A percentile compares a stretch with the other conserved stretches of the same genome.
These are phyloP conservation scores for Acanthamoeba lenticulata DNA, from an alignment of 208 protist species.

Conservation along the genomic window DNA sequence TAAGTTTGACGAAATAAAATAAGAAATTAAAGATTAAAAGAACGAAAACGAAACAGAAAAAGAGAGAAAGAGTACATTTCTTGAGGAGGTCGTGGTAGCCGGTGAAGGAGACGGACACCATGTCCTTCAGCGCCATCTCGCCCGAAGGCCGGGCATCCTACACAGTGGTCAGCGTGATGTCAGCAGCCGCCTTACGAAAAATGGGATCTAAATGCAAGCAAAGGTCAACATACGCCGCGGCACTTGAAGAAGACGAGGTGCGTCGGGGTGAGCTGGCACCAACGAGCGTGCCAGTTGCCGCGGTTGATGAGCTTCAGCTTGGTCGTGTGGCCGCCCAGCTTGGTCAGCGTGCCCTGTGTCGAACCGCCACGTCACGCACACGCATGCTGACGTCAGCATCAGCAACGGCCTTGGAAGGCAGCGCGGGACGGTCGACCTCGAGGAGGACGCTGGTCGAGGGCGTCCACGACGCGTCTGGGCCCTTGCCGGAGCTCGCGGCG, in stretches of 20 bases:
- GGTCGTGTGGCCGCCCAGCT: not conserved
- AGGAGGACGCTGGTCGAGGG: not conserved
- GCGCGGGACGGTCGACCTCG: too few relatives aligned
- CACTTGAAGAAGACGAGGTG: slow-evolving; percentile 4
- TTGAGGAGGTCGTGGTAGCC: not conserved
- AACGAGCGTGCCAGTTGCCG: slow-evolving; percentile 32
- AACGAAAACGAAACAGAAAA: not conserved
- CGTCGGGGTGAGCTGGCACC: not conserved
- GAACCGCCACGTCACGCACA: too few relatives aligned
- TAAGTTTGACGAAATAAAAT: too few relatives aligned
- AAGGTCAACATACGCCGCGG: not conserved
- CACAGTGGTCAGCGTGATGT: not conserved
- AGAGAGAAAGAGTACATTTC: not conserved
- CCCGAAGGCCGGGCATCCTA: not conserved
- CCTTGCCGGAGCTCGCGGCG: too few relatives aligned
- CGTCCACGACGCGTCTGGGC: not conserved
- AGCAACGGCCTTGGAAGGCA: too few relatives aligned
- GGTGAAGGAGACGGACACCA: not conserved
- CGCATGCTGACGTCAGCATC: too few relatives aligned
- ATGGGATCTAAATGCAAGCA: not conserved
- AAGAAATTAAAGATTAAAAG: not conserved
- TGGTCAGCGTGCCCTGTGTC: not conserved
- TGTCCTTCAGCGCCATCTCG: not conserved
- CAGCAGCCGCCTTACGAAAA: not conserved
- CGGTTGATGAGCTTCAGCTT: not conserved